Conservation (phyloP, 345 rosid species). For the Bruguiera parviflora region DNA sequence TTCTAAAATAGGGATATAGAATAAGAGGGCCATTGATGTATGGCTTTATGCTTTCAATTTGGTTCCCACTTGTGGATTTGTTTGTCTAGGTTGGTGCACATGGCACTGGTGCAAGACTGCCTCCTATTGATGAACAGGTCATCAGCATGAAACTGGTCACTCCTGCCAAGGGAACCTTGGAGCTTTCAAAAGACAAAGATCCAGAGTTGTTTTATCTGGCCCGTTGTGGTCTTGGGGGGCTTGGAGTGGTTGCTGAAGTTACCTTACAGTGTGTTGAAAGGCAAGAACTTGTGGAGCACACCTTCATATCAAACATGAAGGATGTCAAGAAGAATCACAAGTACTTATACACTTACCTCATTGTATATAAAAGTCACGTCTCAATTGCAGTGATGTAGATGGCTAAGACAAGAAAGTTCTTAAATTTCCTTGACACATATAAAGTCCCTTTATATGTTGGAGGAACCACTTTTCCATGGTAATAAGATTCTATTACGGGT, state of each 20-base stretch:
- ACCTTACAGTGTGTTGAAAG: conserved; percentile 91
- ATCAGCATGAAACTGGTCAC: conserved; percentile 89
- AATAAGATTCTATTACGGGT: no score
- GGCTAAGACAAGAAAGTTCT: no score
- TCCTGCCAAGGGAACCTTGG: conserved; percentile 91
- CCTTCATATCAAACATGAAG: conserved; percentile 60
- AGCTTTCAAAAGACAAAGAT: conserved; percentile 78
- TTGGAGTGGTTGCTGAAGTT: conserved; percentile 97
- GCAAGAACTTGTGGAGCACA: conserved; percentile 92
- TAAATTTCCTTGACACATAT: no score
- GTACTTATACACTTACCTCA: conserved; percentile 35
- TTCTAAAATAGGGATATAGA: neutral
- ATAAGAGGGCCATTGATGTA: neutral
- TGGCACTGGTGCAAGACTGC: conserved; percentile 93
- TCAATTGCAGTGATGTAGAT: no score
- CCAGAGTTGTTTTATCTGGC: conserved; percentile 88
- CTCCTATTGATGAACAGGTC: conserved; percentile 94
- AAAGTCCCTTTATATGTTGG: no score
- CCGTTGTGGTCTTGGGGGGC: conserved; percentile 93
- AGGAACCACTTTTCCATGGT: no score
- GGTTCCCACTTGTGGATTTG: conserved; percentile 3
- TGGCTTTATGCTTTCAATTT: conserved; percentile 1
- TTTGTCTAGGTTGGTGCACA: conserved; percentile 84
- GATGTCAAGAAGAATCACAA: conserved; percentile 92
- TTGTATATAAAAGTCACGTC: neutral